Evolutionary conservation across 345 rosid species (phyloP), one percentile per base, ranked within the genome.

Genomic region (Eucalyptus curtisii): DNA sequence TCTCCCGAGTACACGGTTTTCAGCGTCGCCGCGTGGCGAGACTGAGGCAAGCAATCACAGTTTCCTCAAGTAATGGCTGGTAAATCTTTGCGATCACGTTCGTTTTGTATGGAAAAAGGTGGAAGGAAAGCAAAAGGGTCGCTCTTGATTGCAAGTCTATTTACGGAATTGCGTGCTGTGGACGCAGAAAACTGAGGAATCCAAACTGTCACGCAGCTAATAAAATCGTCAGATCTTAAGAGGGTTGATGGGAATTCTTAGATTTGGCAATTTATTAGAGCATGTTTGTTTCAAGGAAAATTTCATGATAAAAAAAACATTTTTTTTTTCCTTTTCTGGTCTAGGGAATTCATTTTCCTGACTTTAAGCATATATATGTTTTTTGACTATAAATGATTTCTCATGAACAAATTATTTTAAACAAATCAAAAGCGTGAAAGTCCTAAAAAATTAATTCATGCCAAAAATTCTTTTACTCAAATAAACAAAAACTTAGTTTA

Each of bases 221-320:
- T 15, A 64, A 64, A 1, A 20, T 53, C 40, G 10, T 64, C 10
- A 3, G 13, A 7, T 57, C 30, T 57, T 10, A 24, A 25, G n/a
- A 24, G n/a, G 64, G 64, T 57, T 30, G 6, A 66, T 11, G 20
- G 33, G 22, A 66, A 6, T 14, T 15, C 79, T 66, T 31, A 31
- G 42, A 66, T 16, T 31, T 66, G 79, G 6, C 42, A 66, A 50
- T 16, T 50, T 10, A 55, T 52, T 52, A 52, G 55, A 3, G 24
- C 1, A 0, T 19, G 57, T 3, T 52, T 52, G 10, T 52, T 52
- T 52, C 1, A 0, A 52, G 0, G 1, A 52, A 52, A 8, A 19
- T 3, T 52, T 20, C 25, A 52, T 20, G 5, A 19, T 20, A 52
- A 52, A 52, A 52, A 52, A 8, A 52, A 17, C 0, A 50, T 1